Evolutionary conservation across 495 filamentous ascomycete species (phyloP), one percentile per base, ranked within the genome.

Genomic region (Trichocladium antarcticum): DNA sequence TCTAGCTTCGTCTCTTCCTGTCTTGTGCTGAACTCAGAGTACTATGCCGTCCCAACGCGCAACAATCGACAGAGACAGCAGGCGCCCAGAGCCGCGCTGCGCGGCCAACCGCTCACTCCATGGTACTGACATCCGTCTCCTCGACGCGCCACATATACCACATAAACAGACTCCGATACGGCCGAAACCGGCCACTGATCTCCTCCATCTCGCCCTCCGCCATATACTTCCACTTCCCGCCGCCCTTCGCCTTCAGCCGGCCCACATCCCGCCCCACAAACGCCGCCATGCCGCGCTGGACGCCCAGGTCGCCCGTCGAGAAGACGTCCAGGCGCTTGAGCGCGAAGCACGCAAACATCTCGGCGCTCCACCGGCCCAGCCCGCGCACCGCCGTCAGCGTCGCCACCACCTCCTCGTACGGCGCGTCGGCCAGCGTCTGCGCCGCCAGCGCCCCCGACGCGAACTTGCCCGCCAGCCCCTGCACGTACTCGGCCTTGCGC

Each of bases 301-400:
- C 87, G 14, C 92, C 92, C 59, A 98, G 65, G 72, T 98, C 92
- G 0, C 92, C 93, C 14, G 84, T 81, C 6, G 84, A 87, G 58
- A 98, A 95, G 21, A 98, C 83, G 72, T 97, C 90, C 74, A 85
- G 82, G 20, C 93, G 74, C 74, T 95, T 95, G 37, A 97, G 68
- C 10, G 76, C 83, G 65, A 97, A 97, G 60, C 83, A 84, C 51
- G 88, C 83, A 69, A 98, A 98, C 90, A 96, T 97, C 72, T 95
- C 89, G 17, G 90, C 92, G 45, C 82, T 87, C 92, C 93, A 97
- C 51, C 68, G 73, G 2, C 92, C 92, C 42, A 98, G 65, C 4
- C 92, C 92, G 29, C 89, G 72, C 28, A 98, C 88, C 16, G 85
- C 84, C n/a, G 78, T 84, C 51, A 98, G 67, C 58, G 74, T 82